A percentile compares a stretch with the other conserved stretches of the same genome.
These are phyloP conservation scores for Penicillium sp. DNA, from an alignment of 2,329 filamentous ascomycete genomes.

Conservation along the genomic window DNA sequence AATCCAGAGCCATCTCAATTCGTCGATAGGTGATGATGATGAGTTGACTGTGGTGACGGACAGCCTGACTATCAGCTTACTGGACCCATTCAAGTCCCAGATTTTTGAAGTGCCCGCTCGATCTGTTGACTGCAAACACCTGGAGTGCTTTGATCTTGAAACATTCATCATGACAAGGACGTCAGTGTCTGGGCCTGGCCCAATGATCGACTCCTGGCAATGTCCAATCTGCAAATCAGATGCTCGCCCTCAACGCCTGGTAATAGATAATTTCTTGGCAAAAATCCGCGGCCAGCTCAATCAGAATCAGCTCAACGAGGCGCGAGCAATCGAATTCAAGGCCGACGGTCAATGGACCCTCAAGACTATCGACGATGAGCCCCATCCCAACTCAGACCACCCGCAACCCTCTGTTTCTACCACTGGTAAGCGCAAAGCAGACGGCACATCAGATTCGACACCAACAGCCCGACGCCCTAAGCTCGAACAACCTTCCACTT, in stretches of 20 bases:
- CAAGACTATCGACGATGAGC: slow-evolving; percentile 36
- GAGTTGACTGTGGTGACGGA: slow-evolving; percentile 52
- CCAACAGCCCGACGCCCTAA: not conserved
- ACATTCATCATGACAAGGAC: slow-evolving; percentile 67
- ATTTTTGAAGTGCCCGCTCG: slow-evolving; percentile 69
- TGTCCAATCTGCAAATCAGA: slow-evolving; percentile 79
- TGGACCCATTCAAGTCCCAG: slow-evolving; percentile 60
- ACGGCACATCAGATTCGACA: not conserved
- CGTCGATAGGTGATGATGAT: slow-evolving; percentile 51
- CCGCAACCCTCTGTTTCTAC: not conserved
- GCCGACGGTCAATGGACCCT: slow-evolving; percentile 61
- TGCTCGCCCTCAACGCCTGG: slow-evolving; percentile 64
- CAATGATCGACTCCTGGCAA: slow-evolving; percentile 58
- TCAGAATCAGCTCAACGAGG: slow-evolving; percentile 44
- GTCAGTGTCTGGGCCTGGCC: slow-evolving; percentile 42
- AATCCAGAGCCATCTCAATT: slow-evolving; percentile 52
- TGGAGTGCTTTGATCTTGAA: slow-evolving; percentile 84
- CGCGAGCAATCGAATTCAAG: slow-evolving; percentile 58
- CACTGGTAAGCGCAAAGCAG: slow-evolving; percentile 13
- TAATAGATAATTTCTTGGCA: slow-evolving; percentile 67
- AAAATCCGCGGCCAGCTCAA: slow-evolving; percentile 55
- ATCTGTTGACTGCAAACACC: slow-evolving; percentile 63
- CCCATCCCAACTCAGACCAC: not conserved
- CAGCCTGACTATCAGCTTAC: slow-evolving; percentile 56
- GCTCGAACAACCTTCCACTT: not conserved